Evolutionary conservation across 1,284 basidiomycete genomes (phyloP), one percentile per base, ranked within the genome.

Genomic region (Cystobasidium sp.): DNA sequence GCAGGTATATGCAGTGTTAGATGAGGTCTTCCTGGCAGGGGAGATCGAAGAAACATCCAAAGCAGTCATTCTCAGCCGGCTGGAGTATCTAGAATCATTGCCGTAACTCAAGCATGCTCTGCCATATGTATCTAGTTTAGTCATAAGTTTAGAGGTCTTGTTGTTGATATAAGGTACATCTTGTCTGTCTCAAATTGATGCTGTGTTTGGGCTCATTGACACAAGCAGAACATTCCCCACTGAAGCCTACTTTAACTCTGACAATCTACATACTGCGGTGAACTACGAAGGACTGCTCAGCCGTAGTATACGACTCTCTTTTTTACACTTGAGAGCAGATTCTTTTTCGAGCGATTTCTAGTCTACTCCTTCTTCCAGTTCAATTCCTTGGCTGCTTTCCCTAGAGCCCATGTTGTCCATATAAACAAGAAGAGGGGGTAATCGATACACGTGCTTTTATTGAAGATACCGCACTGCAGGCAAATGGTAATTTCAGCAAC

Each of bases 11-110:
- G 93, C 97, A 0, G 97, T 99, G 71, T 86, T 99, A 72, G 97
- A 99, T 82, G 96, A 99, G 81, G 93, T 98, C 59, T 98, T 99
- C 84, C 86, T 99, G n/a, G 96, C 96, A 1, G 97, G 97, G 14
- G 96, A 98, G 84, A 92, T 99, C 61, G 94, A 98, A 83, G 97
- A 99, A 84, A 98, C 96, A 24, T 94, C 91, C 82, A 97, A 97
- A 82, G 91, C 94, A 67, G 95, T 97, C 20, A 94, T 99, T 0
- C 84, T 99, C 46, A 88, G 90, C 53, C 87, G 95, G 72, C 83
- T 99, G 66, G 95, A 97, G 78, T 91, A 91, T 80, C 84, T 97
- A 75, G 94, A 96, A 84, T 93, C 93, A 82, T 84, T 97, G 69
- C 53, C 62, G 1, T 75, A 24, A 55, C n/a, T 24, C 14, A 14